Percentiles rank a stretch among this genome's conserved stretches.
Conservation (phyloP, 768 basidiomycete species). For the Pisolithus albus region DNA sequence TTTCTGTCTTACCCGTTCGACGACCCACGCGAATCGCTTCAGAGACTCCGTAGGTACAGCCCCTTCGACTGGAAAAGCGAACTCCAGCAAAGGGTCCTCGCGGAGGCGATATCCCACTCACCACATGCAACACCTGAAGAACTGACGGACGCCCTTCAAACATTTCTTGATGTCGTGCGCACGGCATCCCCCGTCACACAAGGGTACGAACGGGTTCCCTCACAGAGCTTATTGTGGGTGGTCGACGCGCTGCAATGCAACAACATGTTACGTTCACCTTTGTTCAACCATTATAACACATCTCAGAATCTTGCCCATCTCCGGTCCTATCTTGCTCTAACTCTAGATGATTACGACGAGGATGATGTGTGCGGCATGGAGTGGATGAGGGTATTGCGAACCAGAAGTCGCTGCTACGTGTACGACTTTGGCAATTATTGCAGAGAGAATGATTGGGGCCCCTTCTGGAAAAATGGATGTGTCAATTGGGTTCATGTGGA, state of each 20-base stretch:
- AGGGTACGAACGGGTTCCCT: conserved; percentile 22
- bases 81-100: conserved; percentile 37
- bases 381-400: conserved; percentile 31
- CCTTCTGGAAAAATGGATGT: conserved; percentile 36
- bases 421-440: conserved; percentile 62
- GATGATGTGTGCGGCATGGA: conserved; percentile 18
- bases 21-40: conserved; percentile 42
- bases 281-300: conserved; percentile 7
- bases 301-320: conserved; percentile 37
- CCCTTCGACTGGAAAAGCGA: conserved; percentile 30
- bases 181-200: conserved; percentile 27
- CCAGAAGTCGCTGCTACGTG: conserved; percentile 47
- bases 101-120: conserved; percentile 27
- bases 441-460: conserved; percentile 49
- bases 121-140: conserved; percentile 20
- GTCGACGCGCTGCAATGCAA: conserved; percentile 35
- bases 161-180: conserved; percentile 36
- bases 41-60: conserved; percentile 7
- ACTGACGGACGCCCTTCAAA: conserved; percentile 30
- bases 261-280: conserved; percentile 26
- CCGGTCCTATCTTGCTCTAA: conserved; percentile 42
- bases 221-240: conserved; percentile 43
- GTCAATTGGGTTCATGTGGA: conserved; percentile 64
- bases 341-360: conserved; percentile 31
- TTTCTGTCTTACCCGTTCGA: conserved; percentile 58